phyloP scores from a whole-genome alignment of 805 yeast species.

The Pichia nakasei region DNA sequence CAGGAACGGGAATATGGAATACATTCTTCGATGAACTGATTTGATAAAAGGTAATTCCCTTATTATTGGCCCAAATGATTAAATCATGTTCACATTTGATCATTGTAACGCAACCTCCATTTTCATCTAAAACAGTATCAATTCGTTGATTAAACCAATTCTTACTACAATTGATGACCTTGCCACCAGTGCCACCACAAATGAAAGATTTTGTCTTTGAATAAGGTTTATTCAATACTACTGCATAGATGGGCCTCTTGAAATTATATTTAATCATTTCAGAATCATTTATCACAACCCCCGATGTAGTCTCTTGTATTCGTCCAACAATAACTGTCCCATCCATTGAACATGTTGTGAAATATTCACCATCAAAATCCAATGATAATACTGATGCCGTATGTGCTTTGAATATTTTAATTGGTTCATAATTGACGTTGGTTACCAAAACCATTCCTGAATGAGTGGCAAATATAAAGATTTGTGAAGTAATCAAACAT shows the following conservation, averaged over 20 bases:
- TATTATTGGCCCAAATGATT: constrained; percentile 75
- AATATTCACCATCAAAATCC: constrained; percentile 59
- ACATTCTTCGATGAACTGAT: constrained; percentile 41
- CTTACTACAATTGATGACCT: constrained; percentile 60
- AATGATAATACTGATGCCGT: constrained; percentile 73
- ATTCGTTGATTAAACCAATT: constrained; percentile 83
- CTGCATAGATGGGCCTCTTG: constrained; percentile 81
- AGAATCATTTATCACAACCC: constrained; percentile 22
- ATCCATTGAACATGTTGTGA: constrained; percentile 89
- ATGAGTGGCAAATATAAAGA: constrained; percentile 81
- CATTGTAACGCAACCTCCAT: constrained; percentile 63
- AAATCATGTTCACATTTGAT: constrained; percentile 56
- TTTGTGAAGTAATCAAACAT: constrained; percentile 46
- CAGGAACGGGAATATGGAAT: constrained; percentile 47
- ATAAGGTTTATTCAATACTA: constrained; percentile 70
- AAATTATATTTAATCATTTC: constrained; percentile 73
- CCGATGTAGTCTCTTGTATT: constrained; percentile 31
- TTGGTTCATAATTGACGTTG: constrained; percentile 44
- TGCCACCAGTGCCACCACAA: constrained; percentile 87
- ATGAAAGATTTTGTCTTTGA: constrained; percentile 53
- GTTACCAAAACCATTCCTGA: constrained; percentile 73
- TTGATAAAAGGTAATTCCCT: constrained; percentile 66
- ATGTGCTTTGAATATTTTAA: constrained; percentile 76
- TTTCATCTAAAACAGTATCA: constrained; percentile 55
- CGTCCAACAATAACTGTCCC: constrained; percentile 86